Evolutionary conservation across 2,329 filamentous ascomycete species (phyloP).

Genomic region (Talaromyces sp.): DNA sequence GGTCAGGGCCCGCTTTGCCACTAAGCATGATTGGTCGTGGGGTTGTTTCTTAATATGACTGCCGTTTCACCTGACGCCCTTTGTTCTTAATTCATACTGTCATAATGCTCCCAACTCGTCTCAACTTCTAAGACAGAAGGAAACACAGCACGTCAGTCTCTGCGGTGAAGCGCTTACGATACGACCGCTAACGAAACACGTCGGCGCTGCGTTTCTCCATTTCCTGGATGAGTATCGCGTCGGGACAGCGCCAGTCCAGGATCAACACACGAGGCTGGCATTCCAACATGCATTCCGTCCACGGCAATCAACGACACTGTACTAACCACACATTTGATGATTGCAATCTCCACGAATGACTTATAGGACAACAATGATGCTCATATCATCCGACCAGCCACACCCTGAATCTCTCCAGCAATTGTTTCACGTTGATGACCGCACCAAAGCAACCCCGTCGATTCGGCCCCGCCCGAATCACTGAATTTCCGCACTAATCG

Average conservation of each 20-base stretch:
- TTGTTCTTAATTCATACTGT: background rate
- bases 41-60: background rate
- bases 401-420: background rate
- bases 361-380: background rate
- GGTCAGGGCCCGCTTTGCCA: background rate
- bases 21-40: background rate
- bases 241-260: background rate
- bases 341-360: background rate
- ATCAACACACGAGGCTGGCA: background rate
- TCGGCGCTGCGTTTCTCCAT: background rate
- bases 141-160: background rate
- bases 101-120: no score
- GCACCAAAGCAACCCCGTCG: background rate
- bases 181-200: background rate
- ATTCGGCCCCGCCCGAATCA: slow-evolving; percentile 5
- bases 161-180: background rate
- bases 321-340: background rate
- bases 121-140: background rate
- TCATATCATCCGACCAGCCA: background rate
- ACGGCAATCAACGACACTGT: background rate
- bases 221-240: background rate
- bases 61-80: slow-evolving; percentile 1
- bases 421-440: slow-evolving; percentile 9
- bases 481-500: background rate
- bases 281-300: background rate